Evolutionary conservation across 139 green algal genomes (phyloP).

Genomic region (Chlamydomonas sp.): DNA sequence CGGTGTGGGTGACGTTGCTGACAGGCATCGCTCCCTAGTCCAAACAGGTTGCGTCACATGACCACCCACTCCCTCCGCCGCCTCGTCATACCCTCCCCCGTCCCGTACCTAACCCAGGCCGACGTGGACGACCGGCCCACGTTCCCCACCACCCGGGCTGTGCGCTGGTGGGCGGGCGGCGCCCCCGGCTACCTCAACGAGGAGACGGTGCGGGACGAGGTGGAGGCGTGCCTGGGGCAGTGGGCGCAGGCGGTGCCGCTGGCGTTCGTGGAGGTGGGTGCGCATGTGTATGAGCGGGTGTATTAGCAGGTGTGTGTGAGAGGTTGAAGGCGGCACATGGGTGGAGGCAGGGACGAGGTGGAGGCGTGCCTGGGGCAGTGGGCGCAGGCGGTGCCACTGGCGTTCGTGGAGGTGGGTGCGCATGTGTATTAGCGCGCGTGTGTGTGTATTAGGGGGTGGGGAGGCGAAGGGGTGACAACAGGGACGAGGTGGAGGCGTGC

Average conservation of each 20-base stretch:
- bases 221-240: conserved; percentile 21
- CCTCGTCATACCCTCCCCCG: background rate
- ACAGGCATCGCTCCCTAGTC: no score
- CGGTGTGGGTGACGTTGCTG: no score
- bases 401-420: conserved; percentile 5
- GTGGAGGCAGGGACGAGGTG: conserved; percentile 38
- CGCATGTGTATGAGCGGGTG: background rate
- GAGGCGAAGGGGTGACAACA: no score
- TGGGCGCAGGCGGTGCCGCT: conserved; percentile 25
- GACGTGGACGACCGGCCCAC: background rate
- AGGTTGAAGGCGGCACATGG: no score
- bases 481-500: no score
- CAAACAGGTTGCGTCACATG: no score
- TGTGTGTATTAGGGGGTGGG: no score
- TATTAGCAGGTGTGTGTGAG: no score
- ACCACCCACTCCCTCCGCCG: background rate
- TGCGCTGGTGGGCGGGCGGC: conserved; percentile 37
- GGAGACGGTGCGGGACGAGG: conserved; percentile 22
- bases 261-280: conserved; percentile 26
- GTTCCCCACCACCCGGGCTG: background rate
- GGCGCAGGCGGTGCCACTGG: conserved; percentile 8
- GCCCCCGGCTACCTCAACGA: conserved; percentile 30
- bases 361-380: conserved; percentile 26
- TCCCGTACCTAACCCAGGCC: background rate
- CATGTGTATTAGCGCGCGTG: no score